These are phyloP conservation scores for Eleusine coracana DNA, from an alignment of 176 grass and related monocot genomes.

Conservation along the genomic window DNA sequence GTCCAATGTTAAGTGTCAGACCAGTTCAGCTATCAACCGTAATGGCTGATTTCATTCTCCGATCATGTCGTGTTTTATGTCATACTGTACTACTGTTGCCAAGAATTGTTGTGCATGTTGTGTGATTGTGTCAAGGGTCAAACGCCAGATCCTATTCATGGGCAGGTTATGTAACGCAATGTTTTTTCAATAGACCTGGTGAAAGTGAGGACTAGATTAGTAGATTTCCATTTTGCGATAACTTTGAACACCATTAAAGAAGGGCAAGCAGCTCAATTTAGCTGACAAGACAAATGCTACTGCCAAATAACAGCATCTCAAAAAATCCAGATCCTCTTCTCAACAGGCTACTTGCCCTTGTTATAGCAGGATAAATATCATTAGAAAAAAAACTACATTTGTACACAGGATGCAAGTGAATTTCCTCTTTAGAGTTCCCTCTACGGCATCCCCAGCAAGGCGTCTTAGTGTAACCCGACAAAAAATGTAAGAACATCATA, in stretches of 20 bases:
- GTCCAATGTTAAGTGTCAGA: neutral
- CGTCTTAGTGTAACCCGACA: neutral
- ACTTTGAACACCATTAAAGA: neutral
- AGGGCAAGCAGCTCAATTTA: neutral
- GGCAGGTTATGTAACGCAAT: neutral
- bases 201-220: neutral
- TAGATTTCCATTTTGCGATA: neutral
- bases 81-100: neutral
- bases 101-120: neutral
- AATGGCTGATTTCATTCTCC: neutral
- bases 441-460: neutral
- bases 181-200: neutral
- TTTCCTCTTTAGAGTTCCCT: neutral
- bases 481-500: neutral
- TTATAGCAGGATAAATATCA: slow-evolving; percentile 2
- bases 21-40: neutral
- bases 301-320: neutral
- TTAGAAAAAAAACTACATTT: neutral
- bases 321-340: neutral
- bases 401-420: neutral
- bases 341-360: neutral
- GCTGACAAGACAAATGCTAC: neutral
- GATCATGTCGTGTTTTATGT: neutral
- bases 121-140: neutral
- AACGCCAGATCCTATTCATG: neutral